Base-by-base conservation (phyloP, 2,329 filamentous ascomycete genomes). In the Fusarium redolens region DNA sequence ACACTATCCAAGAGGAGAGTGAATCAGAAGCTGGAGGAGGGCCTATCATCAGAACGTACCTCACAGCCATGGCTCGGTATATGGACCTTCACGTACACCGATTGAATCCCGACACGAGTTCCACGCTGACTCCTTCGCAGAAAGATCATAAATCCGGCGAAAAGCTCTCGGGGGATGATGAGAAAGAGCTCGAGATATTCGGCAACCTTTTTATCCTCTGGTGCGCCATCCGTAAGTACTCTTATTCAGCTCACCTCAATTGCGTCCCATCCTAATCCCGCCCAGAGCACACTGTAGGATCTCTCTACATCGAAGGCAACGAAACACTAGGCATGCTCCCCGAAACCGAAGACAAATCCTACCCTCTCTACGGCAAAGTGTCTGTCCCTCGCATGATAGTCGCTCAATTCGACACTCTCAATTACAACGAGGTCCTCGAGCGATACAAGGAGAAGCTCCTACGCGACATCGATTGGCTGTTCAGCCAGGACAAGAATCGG, bases 141-240 rank as follows among this genome's bases (percentile, higher is more conserved):
- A 41, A 31, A 17, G 28, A 48, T n/a, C 37, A 55, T 2, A 44
- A 15, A 28, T 18, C 3, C 4, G 31, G 22, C 5, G 44, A 47
- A 14, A 14, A 37, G 15, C 54, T 50, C 31, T 22, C 44, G 7
- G 20, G 4, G 5, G 63, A 78, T 1, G 69, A 73, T 4, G 66
- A 75, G 25, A 67, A 74, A 18, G 80, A 84, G 40, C 78, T 79
- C 33, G 60, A 72, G 2, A 80, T 87, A 7, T 62, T 88, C n/a
- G 63, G 68, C 2, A 81, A 82, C 14, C 79, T 85, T 7, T 83
- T 88, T 28, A 75, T 77, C 10, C 71, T 88, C 2, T 86, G 85
- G 83, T 85, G 87, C 70, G 83, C 83, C 6, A 83, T 83, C 15
- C 80, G 86, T 88, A 73, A 75, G 86, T 81, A 15, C 37, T 41